Conservation (phyloP, 192 early-diverging fungal genomes). For the Gigaspora rosea region DNA sequence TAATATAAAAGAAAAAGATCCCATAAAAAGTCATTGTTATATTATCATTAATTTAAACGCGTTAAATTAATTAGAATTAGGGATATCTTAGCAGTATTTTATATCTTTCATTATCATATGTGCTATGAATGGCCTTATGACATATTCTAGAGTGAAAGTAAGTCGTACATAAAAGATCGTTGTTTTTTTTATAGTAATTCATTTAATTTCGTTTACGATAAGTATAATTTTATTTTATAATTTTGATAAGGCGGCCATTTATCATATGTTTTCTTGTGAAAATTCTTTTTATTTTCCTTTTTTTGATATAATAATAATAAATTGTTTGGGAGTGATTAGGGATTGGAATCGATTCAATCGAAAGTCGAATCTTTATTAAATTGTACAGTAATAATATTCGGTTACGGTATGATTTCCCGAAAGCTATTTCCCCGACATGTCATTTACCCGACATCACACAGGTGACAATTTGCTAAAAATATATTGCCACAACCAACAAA, state of each 20-base stretch:
- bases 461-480: no score
- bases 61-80: slow-evolving; percentile 35
- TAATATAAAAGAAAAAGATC: slow-evolving; percentile 30
- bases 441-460: no score
- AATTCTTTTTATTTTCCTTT: slow-evolving; percentile 31
- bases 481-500: no score
- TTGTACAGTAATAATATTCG: no score
- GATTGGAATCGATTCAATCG: neutral
- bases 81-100: slow-evolving; percentile 30
- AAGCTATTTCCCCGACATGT: no score
- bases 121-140: slow-evolving; percentile 19
- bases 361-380: neutral
- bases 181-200: slow-evolving; percentile 24
- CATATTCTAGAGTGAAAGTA: slow-evolving; percentile 24
- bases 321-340: neutral
- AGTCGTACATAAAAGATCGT: slow-evolving; percentile 30
- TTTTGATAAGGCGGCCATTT: slow-evolving; percentile 28
- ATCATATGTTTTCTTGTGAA: slow-evolving; percentile 34
- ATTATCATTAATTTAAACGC: slow-evolving; percentile 23
- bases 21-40: slow-evolving; percentile 29
- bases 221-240: slow-evolving; percentile 32
- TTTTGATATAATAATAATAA: slow-evolving; percentile 18
- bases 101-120: slow-evolving; percentile 30
- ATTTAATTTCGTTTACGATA: slow-evolving; percentile 25
- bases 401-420: no score